These are phyloP conservation scores for Citrus trifoliata DNA, from an alignment of 345 rosid genomes.

Conservation along the genomic window DNA sequence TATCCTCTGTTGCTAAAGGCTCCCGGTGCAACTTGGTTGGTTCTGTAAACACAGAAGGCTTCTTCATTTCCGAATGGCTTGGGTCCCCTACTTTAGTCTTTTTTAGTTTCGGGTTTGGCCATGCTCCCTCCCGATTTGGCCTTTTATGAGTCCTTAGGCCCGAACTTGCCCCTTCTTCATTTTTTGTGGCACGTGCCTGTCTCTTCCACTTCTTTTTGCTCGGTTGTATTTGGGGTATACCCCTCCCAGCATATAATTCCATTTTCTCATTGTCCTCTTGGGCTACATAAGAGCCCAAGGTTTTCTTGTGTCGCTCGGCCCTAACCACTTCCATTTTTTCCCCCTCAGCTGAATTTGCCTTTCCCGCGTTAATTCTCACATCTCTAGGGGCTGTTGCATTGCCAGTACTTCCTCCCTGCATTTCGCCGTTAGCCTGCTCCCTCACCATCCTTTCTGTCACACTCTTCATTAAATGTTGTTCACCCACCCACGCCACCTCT, in stretches of 20 bases:
- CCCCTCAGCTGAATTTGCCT: fast-evolving
- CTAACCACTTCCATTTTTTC: fast-evolving
- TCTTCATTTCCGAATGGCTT: fast-evolving
- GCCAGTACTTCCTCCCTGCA: fast-evolving
- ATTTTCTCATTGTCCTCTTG: fast-evolving
- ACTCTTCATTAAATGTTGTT: fast-evolving
- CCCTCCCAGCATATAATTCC: too few species aligned
- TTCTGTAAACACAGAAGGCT: fast-evolving
- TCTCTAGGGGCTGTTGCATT: too few species aligned
- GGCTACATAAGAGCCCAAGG: too few species aligned
- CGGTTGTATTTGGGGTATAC: fast-evolving
- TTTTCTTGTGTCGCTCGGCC: too few species aligned
- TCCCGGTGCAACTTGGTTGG: fast-evolving
- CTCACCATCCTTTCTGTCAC: fast-evolving
- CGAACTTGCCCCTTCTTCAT: fast-evolving
- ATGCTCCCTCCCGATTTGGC: fast-evolving
- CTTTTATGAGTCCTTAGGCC: too few species aligned
- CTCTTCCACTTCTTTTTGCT: too few species aligned
- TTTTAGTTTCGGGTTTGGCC: too few species aligned
- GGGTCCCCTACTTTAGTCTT: too few species aligned
- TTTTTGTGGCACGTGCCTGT: too few species aligned
- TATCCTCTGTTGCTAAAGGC: too few species aligned
- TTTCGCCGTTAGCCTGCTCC: fast-evolving
- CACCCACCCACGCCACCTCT: fast-evolving
- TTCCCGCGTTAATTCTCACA: too few species aligned